phyloP scores from a whole-genome alignment of 176 grass and related monocot species.

The Poa pratensis region DNA sequence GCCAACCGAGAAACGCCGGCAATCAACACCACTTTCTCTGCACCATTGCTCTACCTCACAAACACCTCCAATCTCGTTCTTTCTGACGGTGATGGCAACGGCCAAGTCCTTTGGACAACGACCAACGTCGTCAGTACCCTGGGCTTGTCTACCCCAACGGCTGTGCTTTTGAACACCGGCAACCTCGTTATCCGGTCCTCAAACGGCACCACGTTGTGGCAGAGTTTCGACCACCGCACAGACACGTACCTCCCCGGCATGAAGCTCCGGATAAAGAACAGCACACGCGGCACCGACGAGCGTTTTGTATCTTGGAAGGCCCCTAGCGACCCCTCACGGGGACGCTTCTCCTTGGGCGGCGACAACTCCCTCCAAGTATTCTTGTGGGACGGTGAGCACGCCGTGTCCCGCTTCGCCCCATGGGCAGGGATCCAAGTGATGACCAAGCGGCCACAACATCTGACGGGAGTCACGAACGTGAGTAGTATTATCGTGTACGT shows the following conservation, averaged over 20 bases:
- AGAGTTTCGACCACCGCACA: slow-evolving; percentile 39
- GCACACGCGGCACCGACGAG: not conserved
- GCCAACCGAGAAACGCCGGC: slow-evolving; percentile 8
- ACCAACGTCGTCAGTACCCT: not conserved
- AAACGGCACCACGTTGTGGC: slow-evolving; percentile 4
- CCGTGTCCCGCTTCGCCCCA: not conserved
- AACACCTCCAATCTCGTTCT: not conserved
- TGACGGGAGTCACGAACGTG: not conserved
- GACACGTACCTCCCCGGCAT: slow-evolving; percentile 31
- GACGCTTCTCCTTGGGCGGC: slow-evolving; percentile 35
- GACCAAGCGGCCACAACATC: not conserved
- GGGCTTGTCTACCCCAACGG: not conserved
- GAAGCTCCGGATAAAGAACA: not conserved
- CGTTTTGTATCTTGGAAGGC: slow-evolving; percentile 34
- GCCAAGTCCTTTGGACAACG: not conserved
- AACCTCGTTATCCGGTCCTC: slow-evolving; percentile 39
- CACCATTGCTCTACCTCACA: not conserved
- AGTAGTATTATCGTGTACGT: not conserved
- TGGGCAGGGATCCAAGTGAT: slow-evolving; percentile 42
- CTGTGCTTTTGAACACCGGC: slow-evolving; percentile 29
- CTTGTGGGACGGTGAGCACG: not conserved
- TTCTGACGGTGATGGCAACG: not conserved
- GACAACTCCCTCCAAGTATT: not conserved
- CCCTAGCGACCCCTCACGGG: slow-evolving; percentile 22
- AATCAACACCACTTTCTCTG: not conserved